Evolutionary conservation across 176 grass and related monocot genomes (phyloP), one percentile per base, ranked within the genome.

Genomic region (Alopecurus myosuroides): DNA sequence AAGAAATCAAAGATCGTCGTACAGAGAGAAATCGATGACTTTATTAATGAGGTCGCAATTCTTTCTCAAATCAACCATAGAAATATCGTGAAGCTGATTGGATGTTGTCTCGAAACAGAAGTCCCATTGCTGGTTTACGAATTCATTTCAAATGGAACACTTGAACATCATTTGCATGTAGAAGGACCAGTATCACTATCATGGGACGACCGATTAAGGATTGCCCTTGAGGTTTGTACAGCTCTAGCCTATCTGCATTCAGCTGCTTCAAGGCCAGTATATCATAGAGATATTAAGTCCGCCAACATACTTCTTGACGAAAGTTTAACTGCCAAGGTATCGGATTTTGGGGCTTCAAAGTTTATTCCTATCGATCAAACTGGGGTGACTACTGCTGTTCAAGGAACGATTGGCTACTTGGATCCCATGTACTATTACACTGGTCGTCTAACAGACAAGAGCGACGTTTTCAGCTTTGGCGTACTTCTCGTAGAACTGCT

Each of bases 111-210:
- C 15, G 91, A 88, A 81, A 85, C 88, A 17, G 88, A 88, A 52
- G 91, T 93, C 18, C 88, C 88, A 0, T 66, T 93, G 28, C 35
- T 93, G 36, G 85, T 88, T 15, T 93, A 90, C 3, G 91, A 93
- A 76, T 93, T 93, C 18, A 86, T 93, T 31, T 88, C 92, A 60
- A 94, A 94, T 66, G 88, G 85, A 28, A 85, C 68, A 22, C 88
- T 94, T 82, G 45, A 57, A 12, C 44, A 91, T 15, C 92, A 88
- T 82, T 74, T 94, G 29, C 88, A 91, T 14, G 6, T 29, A 5
- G 22, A 86, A 19, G 81, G 39, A 3, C 0, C 50, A 0, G 4
- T 23, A 22, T 88, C 88, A 44, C 29, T 94, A 4, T 25, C 78
- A 19, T 94, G 88, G 88, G 33, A 84, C 18, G 88, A 94, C 1